A percentile compares a stretch with the other conserved stretches of the same genome.
Evolutionary conservation across 2,329 filamentous ascomycete genomes (phyloP).

Genomic region (Metarhizium sp.): DNA sequence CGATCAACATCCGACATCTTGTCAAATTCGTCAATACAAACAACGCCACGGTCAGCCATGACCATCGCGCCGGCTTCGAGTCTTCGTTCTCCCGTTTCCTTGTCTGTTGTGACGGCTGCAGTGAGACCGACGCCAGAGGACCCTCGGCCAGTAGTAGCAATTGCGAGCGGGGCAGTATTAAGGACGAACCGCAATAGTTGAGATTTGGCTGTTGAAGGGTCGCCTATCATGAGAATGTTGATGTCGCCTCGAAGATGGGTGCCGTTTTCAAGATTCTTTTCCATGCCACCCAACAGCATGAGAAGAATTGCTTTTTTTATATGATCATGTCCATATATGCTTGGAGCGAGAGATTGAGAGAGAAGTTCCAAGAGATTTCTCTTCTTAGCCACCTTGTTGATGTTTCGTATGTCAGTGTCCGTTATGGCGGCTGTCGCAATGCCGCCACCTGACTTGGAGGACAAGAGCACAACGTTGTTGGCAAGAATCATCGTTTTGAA

Average conservation of each 20-base stretch:
- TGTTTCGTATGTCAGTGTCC: constrained; percentile 94
- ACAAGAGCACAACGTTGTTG: constrained; percentile 90
- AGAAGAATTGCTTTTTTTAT: constrained; percentile 97
- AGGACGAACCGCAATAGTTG: constrained; percentile 93
- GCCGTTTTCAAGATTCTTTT: constrained; percentile 97
- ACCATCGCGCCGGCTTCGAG: constrained; percentile 98
- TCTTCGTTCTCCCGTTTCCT: constrained; percentile 90
- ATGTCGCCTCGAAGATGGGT: constrained; percentile 97
- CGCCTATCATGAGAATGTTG: constrained; percentile 98
- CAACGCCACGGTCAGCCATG: constrained; percentile 89
- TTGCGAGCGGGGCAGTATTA: constrained; percentile 92
- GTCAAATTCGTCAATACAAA: constrained; percentile 98
- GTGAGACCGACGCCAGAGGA: constrained; percentile 97
- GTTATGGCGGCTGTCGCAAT: constrained; percentile 89
- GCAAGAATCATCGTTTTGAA: constrained; percentile 92
- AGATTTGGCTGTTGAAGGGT: constrained; percentile 98
- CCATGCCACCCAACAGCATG: constrained; percentile 90
- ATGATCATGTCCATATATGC: constrained; percentile 93
- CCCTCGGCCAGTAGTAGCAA: constrained; percentile 91
- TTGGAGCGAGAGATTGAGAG: constrained; percentile 88
- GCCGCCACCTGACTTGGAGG: constrained; percentile 91
- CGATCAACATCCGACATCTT: constrained; percentile 99
- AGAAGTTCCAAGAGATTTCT: constrained; percentile 87
- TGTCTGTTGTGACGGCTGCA: constrained; percentile 90
- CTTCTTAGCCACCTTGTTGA: constrained; percentile 95